These are phyloP conservation scores for Pseudocercospora cruenta DNA, from an alignment of 2,329 filamentous ascomycete genomes.

Conservation along the genomic window DNA sequence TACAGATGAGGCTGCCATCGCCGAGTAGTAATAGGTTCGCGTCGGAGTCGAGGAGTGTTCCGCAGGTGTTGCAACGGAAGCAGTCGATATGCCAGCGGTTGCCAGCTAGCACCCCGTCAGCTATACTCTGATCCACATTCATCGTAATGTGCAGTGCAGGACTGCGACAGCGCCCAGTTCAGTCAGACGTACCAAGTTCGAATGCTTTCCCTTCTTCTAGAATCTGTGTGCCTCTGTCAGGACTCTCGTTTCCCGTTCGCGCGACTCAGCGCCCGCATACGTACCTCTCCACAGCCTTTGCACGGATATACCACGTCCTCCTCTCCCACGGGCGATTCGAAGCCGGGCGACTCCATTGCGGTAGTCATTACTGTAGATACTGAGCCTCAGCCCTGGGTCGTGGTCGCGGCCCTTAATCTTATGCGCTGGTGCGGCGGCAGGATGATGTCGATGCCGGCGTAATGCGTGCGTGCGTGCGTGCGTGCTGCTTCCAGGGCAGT, in stretches of 20 bases:
- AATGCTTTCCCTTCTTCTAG: constrained; percentile 98
- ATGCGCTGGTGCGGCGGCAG: constrained; percentile 13
- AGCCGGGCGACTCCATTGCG: constrained; percentile 58
- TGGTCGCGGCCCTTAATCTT: not conserved
- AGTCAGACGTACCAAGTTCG: constrained; percentile 72
- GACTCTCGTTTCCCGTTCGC: not conserved
- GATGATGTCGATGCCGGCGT: not conserved
- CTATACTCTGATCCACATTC: not conserved
- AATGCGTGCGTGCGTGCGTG: not conserved
- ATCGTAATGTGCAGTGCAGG: not conserved
- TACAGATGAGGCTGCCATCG: constrained; percentile 97
- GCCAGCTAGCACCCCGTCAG: constrained; percentile 28
- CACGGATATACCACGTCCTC: constrained; percentile 83
- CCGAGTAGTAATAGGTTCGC: constrained; percentile 95
- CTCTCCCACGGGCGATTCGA: constrained; percentile 69
- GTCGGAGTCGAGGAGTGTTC: constrained; percentile 94
- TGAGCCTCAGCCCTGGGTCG: constrained; percentile 15
- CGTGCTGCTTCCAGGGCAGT: not conserved
- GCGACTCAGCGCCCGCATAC: constrained; percentile 5
- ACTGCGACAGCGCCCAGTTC: not conserved
- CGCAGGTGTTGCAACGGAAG: constrained; percentile 81
- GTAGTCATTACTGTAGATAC: constrained; percentile 24
- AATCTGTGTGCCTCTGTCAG: constrained; percentile 62
- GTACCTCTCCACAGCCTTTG: constrained; percentile 90
- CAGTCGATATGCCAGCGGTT: constrained; percentile 81